A percentile compares a stretch with the other conserved stretches of the same genome.
phyloP scores from a whole-genome alignment of 305 asterid genomes.

The Stenogyne calaminthoides region DNA sequence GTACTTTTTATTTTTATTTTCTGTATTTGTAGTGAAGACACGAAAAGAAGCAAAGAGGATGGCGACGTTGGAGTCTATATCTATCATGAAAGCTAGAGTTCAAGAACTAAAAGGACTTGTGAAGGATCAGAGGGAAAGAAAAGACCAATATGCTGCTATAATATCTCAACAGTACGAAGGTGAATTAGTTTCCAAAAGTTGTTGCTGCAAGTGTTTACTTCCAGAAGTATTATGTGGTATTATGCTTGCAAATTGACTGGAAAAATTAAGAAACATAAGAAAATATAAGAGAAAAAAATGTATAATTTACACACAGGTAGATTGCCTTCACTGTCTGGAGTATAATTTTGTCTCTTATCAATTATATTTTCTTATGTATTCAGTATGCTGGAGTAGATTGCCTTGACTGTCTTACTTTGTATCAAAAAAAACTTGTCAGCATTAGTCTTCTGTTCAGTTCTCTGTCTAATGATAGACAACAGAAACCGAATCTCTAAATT shows the following conservation, averaged over 20 bases:
- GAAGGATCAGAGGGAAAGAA: slow-evolving; percentile 65
- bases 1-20: slow-evolving; percentile 12
- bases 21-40: slow-evolving; percentile 61
- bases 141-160: slow-evolving; percentile 76
- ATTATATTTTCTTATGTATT: no score
- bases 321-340: background rate
- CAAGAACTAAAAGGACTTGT: slow-evolving; percentile 62
- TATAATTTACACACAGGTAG: background rate
- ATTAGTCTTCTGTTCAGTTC: background rate
- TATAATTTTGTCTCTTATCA: no score
- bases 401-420: background rate
- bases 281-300: background rate
- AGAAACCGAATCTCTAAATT: background rate
- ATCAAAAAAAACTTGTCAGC: background rate
- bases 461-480: slow-evolving; percentile 2
- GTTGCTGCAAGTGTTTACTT: slow-evolving; percentile 26
- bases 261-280: slow-evolving; percentile 4
- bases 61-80: slow-evolving; percentile 59
- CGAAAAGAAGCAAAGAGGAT: slow-evolving; percentile 79
- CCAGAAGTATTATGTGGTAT: background rate
- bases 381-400: background rate
- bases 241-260: slow-evolving; percentile 15
- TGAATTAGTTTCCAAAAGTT: slow-evolving; percentile 37
- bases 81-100: slow-evolving; percentile 60
- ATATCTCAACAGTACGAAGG: slow-evolving; percentile 81